A percentile compares a stretch with the other conserved stretches of the same genome.
Conservation (phyloP, 1,284 basidiomycete genomes). For the Marasmius sp. region DNA sequence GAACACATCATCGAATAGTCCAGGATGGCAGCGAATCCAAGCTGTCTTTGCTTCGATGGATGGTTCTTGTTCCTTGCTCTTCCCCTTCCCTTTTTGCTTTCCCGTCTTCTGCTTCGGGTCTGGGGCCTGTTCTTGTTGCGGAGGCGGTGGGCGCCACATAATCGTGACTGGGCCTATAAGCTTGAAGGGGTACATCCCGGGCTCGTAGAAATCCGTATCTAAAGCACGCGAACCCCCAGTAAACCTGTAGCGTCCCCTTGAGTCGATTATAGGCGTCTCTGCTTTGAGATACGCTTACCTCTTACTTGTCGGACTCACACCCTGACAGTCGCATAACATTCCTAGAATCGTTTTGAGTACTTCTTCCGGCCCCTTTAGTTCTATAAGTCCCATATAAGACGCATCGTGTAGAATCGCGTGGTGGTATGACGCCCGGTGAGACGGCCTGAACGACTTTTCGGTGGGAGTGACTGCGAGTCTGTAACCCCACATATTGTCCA, state of each 20-base stretch:
- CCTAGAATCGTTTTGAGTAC: slow-evolving; percentile 56
- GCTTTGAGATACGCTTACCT: slow-evolving; percentile 39
- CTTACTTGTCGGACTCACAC: slow-evolving; percentile 51
- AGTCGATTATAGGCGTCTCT: background rate
- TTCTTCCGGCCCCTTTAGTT: slow-evolving; percentile 64
- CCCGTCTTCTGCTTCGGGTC: slow-evolving; percentile 1
- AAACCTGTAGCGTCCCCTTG: slow-evolving; percentile 39
- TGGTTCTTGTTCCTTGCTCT: slow-evolving; percentile 12
- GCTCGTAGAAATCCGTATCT: slow-evolving; percentile 65
- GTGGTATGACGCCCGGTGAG: slow-evolving; percentile 82
- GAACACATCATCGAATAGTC: slow-evolving; percentile 59
- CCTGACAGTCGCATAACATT: slow-evolving; percentile 62
- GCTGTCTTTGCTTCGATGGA: slow-evolving; percentile 35
- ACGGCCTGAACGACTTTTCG: slow-evolving; percentile 86
- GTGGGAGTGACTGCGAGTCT: slow-evolving; percentile 82
- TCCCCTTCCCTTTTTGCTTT: slow-evolving; percentile 13
- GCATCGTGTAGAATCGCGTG: slow-evolving; percentile 86
- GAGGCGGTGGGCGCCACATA: slow-evolving; percentile 60
- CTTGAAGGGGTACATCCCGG: slow-evolving; percentile 63
- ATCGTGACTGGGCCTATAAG: slow-evolving; percentile 72
- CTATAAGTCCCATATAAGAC: slow-evolving; percentile 78
- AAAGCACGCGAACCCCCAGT: slow-evolving; percentile 54
- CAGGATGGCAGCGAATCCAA: slow-evolving; percentile 82
- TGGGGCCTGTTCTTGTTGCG: slow-evolving; percentile 8
- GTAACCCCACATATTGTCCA: slow-evolving; percentile 90